Base-by-base conservation (phyloP, 805 yeast species). In the Candida boleticola region DNA sequence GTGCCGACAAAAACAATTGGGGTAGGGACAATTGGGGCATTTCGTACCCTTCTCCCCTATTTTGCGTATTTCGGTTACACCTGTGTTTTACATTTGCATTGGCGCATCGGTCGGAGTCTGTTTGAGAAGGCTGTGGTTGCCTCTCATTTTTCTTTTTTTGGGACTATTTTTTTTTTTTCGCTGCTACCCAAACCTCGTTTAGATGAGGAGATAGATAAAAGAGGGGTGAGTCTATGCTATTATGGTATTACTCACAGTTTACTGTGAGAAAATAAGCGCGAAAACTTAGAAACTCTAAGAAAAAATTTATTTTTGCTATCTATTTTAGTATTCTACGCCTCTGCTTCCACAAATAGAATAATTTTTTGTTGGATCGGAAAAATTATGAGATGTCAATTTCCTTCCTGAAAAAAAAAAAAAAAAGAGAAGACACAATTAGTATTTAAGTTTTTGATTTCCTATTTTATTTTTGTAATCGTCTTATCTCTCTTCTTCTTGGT, bases 141-240 rank as follows among this genome's bases (percentile, higher is more conserved):
- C n/a, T 20, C 14, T 39, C 31, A 10, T 23, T 21, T 31, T 25
- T 31, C 36, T 31, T 23, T 16, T 21, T 19, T 20, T 34, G n/a
- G 21, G 36, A 30, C 31, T 29, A 17, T 29, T 13, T 17, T 29
- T 29, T 29, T 23, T 23, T 23, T 23, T 23, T 23, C 10, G 27
- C 10, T 7, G 10, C 18, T 17, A 31, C 35, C 35, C 35, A 31
- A 31, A 31, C 22, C 20, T 43, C 46, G 46, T 43, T 35, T 43
- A 43, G 40, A 33, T 43, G 46, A 43, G 46, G 46, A 43, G 46
- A 39, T 40, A 18, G 11, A 22, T 27, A 20, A 29, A 27, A 31
- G 38, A 35, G 41, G 39, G 36, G 39, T 27, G 39, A 23, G 27
- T 23, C n/a, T n/a, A n/a, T n/a, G n/a, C n/a, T n/a, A 23, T 23